Base-by-base conservation (phyloP, 192 early-diverging fungal genomes). In the Coemansia sp. region DNA sequence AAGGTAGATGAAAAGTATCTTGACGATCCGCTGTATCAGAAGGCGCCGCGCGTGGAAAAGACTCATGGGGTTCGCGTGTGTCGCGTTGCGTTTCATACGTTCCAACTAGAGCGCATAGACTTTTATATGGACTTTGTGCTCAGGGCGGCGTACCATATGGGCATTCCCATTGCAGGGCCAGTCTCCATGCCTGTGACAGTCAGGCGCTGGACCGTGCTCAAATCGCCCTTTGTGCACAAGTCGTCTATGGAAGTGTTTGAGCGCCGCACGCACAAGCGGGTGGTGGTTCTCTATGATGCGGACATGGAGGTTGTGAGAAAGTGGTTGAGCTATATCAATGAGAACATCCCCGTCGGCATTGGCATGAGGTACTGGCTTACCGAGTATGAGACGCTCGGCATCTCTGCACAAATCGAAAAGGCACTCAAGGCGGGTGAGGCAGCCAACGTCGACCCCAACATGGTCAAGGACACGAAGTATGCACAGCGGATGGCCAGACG, bases 191-290 rank as follows among this genome's bases (percentile, higher is more conserved):
- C 89, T 1, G 89, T 89, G 11, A 78, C 88, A 46, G 87, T 87
- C 9, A 86, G 88, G 37, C 86, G 86, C 69, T 99, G 93, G 94
- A 91, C 92, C 17, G 91, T 98, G 43, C 87, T 91, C 48, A 90
- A 90, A 64, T 95, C 94, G 22, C 96, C 97, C 13, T 99, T 99
- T 79, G 89, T 96, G 22, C 90, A 98, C 85, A 97, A 94, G 73
- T 95, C 97, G 81, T 87, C 92, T 32, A 95, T 97, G 85, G 96
- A 99, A 76, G 90, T 94, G 14, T 99, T 99, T 87, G 96, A 98
- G 84, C 86, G 93, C 56, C 90, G 91, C 79, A 95, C 92, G 57
- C 88, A 94, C 75, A 88, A 90, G 79, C 86, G 95, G 25, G 68
- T 90, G 37, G 71, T 99, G 65, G 89, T 92, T 50, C 85, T 97